Base-by-base conservation (phyloP, 148 eudicot genomes). In the Cornus kousa region DNA sequence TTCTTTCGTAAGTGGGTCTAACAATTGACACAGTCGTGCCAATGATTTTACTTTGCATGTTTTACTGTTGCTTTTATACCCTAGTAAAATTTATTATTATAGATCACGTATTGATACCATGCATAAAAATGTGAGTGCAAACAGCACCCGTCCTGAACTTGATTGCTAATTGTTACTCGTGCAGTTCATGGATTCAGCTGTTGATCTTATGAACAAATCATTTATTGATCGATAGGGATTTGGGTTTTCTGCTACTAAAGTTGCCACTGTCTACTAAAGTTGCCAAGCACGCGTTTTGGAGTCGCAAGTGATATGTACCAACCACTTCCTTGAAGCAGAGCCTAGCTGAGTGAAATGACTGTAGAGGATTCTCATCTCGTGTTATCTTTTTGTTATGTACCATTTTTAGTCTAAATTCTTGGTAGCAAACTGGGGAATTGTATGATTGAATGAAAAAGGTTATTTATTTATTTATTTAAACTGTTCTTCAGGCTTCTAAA, bases 171-270 rank as follows among this genome's bases (percentile, higher is more conserved):
- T 72, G 65, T 20, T 71, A 50, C 60, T 68, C 39, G 64, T 84
- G 87, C 94, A 93, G 97, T 88, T 95, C 79, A 84, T 93, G 97
- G 97, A 95, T 84, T 91, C 98, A 77, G 98, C 98, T 2, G 87
- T 87, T 23, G 86, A 88, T 81, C 86, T 91, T 74, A 95, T 95
- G 98, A 86, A 90, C 88, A 95, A 86, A 72, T 83, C 97, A 14
- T 88, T 89, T 81, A 80, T 88, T 33, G 94, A 93, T 80, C 93
- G 93, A 65, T 95, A 86, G 82, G 32, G 22, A 50, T 33, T 40
- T 7, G 55, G 75, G 19, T 71, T 80, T 37, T 74, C 19, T 43
- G 70, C 13, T 9, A 68, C 12, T 17, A 68, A 12, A 12, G 68
- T 39, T 35, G 62, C 37, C 32, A 70, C n/a, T n/a, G 70, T 7